These are phyloP conservation scores for Helotiales sp. DNA, from an alignment of 2,329 filamentous ascomycete species.

Conservation along the genomic window DNA sequence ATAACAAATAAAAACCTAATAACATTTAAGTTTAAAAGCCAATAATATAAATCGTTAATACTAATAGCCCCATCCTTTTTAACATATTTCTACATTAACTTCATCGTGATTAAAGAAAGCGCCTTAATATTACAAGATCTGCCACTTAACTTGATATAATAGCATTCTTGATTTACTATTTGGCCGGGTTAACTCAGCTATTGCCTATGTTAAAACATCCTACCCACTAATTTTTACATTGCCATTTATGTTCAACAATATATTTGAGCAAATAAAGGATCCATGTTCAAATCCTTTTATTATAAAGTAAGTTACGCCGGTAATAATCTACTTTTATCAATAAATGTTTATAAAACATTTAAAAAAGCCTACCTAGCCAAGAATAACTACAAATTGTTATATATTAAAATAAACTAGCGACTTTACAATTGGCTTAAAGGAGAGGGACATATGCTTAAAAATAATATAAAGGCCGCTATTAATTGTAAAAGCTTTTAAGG, in stretches of 20 bases:
- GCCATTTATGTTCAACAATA: conserved; percentile 26
- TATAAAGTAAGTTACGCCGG: conserved; percentile 25
- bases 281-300: conserved; percentile 27
- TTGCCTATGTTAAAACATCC: conserved; percentile 1
- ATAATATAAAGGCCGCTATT: conserved; percentile 26
- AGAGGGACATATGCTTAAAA: conserved; percentile 31
- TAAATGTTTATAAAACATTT: conserved; percentile 17
- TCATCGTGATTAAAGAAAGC: conserved; percentile 23
- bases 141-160: conserved; percentile 16
- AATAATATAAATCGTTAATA: conserved; percentile 43
- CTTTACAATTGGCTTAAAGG: conserved; percentile 28
- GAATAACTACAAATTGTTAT: conserved; percentile 25
- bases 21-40: conserved; percentile 38
- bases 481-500: conserved; percentile 31
- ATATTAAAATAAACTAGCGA: conserved; percentile 24
- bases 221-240: conserved; percentile 30
- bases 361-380: conserved; percentile 27
- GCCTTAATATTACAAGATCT: conserved; percentile 19
- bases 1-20: conserved; percentile 43
- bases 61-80: conserved; percentile 44
- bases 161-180: conserved; percentile 30
- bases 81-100: conserved; percentile 39
- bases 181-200: conserved; percentile 14
- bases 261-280: conserved; percentile 31
- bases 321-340: conserved; percentile 25